Evolutionary conservation across 1,284 basidiomycete genomes (phyloP), one percentile per base, ranked within the genome.

Genomic region (Phylloboletellus chloephorus): DNA sequence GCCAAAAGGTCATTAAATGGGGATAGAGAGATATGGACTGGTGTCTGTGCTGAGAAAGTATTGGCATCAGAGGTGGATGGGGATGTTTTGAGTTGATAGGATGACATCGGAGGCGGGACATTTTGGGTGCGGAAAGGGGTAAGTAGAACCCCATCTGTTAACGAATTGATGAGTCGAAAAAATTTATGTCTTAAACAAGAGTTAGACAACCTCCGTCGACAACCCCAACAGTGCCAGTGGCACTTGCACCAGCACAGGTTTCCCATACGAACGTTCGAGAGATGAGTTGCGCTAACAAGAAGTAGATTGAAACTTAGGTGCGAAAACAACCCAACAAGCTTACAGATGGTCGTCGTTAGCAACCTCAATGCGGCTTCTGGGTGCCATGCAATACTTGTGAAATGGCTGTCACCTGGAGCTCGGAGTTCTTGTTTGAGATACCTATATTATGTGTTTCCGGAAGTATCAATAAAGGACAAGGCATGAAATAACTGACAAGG

Each of bases 61-160:
- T 49, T 44, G 0, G 41, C 36, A 5, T 52, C 43, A 19, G 33
- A 15, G 22, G 50, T 29, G 30, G 55, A 52, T 11, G 43, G 45
- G 3, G 54, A 52, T 19, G 78, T 57, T 15, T 66, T 28, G 37
- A 96, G 73, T 41, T 77, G 72, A 56, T 75, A 73, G 1, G 91
- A 83, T 0, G 83, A 86, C 93, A 98, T 96, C 0, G 95, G 96
- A 13, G 95, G 95, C 4, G 95, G 95, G 1, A 95, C 78, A 58
- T 95, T 97, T 66, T 96, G 90, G 3, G 80, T 79, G 24, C 93
- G 77, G 72, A 98, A 98, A 4, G 95, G 88, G 0, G 95, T 98
- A 31, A 98, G 67, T 3, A 94, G 75, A 34, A 91, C 67, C n/a
- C 71, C 70, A 2, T 76, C 85, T 93, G 44, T 43, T 8, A 7